These are phyloP conservation scores for Triangularia verruculosa DNA, from an alignment of 2,329 filamentous ascomycete species.

Conservation along the genomic window DNA sequence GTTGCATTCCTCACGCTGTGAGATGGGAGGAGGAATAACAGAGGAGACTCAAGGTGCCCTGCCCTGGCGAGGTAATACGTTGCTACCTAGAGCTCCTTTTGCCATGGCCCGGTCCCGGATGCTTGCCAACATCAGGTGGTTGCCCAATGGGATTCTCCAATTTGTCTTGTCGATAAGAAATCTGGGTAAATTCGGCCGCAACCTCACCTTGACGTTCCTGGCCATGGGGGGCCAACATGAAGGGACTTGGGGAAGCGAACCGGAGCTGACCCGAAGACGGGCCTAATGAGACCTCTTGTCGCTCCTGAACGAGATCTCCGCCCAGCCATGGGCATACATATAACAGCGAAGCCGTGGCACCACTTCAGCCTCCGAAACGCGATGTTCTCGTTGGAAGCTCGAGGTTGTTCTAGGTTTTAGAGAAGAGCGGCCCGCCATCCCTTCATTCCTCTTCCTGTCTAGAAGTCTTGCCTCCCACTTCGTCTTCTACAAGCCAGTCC, in stretches of 20 bases:
- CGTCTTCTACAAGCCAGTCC: neutral
- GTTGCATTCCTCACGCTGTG: conserved; percentile 26
- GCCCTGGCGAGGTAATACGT: conserved; percentile 29
- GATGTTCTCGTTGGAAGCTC: conserved; percentile 1
- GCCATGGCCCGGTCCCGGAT: conserved; percentile 9
- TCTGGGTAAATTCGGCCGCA: conserved; percentile 29
- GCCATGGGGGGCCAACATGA: neutral
- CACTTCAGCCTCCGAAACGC: neutral
- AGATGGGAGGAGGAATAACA: conserved; percentile 4
- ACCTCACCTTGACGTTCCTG: conserved; percentile 17
- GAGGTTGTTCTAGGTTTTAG: conserved; percentile 2
- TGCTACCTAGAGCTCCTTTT: conserved; percentile 11
- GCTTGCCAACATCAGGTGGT: neutral
- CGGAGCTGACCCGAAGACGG: neutral
- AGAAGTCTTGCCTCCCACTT: neutral
- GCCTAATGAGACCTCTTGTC: neutral
- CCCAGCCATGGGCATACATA: conserved; percentile 13
- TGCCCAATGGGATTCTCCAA: conserved; percentile 23
- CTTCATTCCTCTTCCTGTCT: conserved; percentile 15
- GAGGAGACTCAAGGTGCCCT: conserved; percentile 12
- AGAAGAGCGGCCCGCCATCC: conserved; percentile 11
- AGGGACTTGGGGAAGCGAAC: conserved; percentile 10
- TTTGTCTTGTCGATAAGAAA: conserved; percentile 23
- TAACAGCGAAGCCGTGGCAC: conserved; percentile 15
- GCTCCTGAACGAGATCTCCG: conserved; percentile 2